Conservation (phyloP, 148 eudicot species). For the Talinum fruticosum region DNA sequence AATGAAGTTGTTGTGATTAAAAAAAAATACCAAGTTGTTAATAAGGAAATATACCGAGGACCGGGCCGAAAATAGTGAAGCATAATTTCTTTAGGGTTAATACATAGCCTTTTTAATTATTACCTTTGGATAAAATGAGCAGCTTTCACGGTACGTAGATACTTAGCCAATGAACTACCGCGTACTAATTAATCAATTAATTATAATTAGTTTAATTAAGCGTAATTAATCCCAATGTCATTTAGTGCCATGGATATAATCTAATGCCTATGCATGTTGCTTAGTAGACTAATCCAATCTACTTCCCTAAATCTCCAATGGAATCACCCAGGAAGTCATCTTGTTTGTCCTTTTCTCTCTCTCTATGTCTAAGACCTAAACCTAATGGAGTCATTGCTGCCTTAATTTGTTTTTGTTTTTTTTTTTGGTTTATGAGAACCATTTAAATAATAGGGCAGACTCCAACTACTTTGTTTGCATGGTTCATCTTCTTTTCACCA, state of each 20-base stretch:
- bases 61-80: neutral
- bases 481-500: constrained; percentile 47
- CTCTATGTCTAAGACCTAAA: constrained; percentile 8
- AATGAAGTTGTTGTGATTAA: neutral
- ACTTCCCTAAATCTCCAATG: constrained; percentile 10
- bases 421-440: neutral
- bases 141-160: constrained; percentile 15
- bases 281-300: constrained; percentile 10
- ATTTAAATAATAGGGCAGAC: constrained; percentile 19
- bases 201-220: neutral
- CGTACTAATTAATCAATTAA: neutral
- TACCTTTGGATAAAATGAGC: constrained; percentile 1
- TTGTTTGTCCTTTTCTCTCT: constrained; percentile 25
- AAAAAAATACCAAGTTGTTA: neutral
- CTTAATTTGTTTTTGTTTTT: neutral
- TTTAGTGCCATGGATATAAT: neutral
- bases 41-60: neutral
- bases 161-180: neutral
- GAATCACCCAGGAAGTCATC: constrained; percentile 38
- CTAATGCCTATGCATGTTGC: neutral
- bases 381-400: constrained; percentile 7
- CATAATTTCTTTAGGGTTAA: neutral
- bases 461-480: constrained; percentile 40
- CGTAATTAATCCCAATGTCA: neutral
- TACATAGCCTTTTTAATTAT: neutral